Conservation (phyloP, 176 grass and related monocot genomes). For the Carex scoparia region DNA sequence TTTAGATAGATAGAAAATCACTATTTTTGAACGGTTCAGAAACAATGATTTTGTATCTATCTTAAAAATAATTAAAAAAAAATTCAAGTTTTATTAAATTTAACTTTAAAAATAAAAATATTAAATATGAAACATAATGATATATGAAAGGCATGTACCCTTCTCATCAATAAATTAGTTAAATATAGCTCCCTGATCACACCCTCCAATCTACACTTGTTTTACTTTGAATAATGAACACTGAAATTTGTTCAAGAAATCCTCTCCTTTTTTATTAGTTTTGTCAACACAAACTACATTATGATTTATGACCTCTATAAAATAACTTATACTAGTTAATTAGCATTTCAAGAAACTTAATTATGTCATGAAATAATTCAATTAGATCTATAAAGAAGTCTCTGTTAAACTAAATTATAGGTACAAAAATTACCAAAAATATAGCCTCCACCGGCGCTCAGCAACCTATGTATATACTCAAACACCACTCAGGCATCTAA, state of each 20-base stretch:
- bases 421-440: slow-evolving; percentile 1
- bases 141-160: too few species aligned
- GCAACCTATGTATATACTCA: neutral
- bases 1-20: too few species aligned
- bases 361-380: neutral
- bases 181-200: neutral
- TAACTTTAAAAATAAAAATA: too few species aligned
- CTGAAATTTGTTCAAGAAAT: neutral
- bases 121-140: too few species aligned
- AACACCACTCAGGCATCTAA: neutral
- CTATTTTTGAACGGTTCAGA: too few species aligned
- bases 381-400: neutral
- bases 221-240: neutral
- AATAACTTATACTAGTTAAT: too few species aligned
- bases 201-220: neutral
- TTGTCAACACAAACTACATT: neutral
- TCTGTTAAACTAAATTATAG: neutral
- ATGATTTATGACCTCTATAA: too few species aligned
- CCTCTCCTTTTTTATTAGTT: neutral
- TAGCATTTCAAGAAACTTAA: too few species aligned
- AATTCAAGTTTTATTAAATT: too few species aligned
- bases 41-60: too few species aligned
- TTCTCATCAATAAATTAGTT: too few species aligned
- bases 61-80: too few species aligned
- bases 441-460: neutral